Conservation (phyloP, 345 rosid genomes). For the Gossypium bickii region DNA sequence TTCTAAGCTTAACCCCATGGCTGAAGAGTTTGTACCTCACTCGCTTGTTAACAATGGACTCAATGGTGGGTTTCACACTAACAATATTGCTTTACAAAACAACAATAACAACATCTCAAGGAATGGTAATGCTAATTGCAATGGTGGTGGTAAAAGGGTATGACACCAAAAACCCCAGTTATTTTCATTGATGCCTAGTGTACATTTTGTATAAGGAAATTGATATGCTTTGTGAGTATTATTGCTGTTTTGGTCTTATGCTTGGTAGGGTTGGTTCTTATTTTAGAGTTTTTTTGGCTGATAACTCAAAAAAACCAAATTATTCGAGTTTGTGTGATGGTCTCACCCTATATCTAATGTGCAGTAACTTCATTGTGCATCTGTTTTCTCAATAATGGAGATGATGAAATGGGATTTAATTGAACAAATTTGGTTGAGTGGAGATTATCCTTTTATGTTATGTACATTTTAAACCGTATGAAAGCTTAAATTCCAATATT, state of each 20-base stretch:
- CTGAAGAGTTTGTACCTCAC: constrained; percentile 86
- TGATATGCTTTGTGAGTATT: not conserved
- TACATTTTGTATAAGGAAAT: not conserved
- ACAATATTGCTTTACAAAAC: constrained; percentile 27
- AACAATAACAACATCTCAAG: constrained; percentile 23
- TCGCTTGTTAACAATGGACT: constrained; percentile 39
- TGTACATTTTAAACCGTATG: not conserved
- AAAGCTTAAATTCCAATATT: not conserved
- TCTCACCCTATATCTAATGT: not conserved
- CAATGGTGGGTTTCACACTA: constrained; percentile 39
- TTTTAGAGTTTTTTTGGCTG: not conserved
- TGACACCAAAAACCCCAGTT: constrained; percentile 8
- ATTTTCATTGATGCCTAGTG: not conserved
- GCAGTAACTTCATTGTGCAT: not conserved
- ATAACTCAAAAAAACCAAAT: not conserved
- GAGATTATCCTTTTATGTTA: not conserved
- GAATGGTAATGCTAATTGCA: constrained; percentile 41
- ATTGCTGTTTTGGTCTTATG: not conserved
- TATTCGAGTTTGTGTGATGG: not conserved
- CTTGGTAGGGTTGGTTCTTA: not conserved
- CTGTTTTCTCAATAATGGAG: not conserved
- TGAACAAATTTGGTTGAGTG: not conserved
- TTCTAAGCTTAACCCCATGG: constrained; percentile 90
- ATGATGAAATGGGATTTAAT: not conserved
- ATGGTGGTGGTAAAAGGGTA: constrained; percentile 53